Evolutionary conservation across 176 grass and related monocot genomes (phyloP).

Genomic region (Oropetium thomaeum): DNA sequence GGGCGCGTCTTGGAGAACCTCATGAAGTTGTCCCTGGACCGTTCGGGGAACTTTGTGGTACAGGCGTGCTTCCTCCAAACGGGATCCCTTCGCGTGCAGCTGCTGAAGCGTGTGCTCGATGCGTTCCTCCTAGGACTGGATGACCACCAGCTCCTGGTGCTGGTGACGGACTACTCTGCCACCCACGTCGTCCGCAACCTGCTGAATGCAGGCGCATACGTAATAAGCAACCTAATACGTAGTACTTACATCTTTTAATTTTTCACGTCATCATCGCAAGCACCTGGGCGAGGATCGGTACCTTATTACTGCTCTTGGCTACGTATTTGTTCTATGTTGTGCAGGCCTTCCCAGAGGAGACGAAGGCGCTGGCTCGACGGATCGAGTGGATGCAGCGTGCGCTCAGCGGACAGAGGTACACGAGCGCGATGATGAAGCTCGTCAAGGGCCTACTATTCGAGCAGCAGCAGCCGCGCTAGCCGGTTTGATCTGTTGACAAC

Average conservation of each 20-base stretch:
- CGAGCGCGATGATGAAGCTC: too few relatives aligned
- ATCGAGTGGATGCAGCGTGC: too few relatives aligned
- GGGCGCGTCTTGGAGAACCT: constrained; percentile 13
- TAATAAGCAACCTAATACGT: too few relatives aligned
- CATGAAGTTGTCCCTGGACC: background rate
- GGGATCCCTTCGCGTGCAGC: background rate
- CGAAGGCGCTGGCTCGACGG: too few relatives aligned
- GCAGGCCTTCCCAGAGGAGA: too few relatives aligned
- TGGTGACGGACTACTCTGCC: background rate
- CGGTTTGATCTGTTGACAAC: too few relatives aligned
- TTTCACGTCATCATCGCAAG: too few relatives aligned
- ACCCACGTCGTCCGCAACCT: constrained; percentile 40
- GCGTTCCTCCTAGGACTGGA: background rate
- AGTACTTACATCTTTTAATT: background rate
- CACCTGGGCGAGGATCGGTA: background rate
- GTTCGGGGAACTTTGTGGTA: constrained; percentile 40
- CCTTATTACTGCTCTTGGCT: too few relatives aligned
- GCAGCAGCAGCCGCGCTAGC: too few relatives aligned
- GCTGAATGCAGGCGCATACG: background rate
- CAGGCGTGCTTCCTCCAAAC: constrained; percentile 28
- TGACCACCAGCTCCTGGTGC: background rate
- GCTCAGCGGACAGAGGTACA: too few relatives aligned
- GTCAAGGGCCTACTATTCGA: too few relatives aligned
- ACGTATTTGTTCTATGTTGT: too few relatives aligned
- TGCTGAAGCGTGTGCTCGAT: background rate